phyloP scores from a whole-genome alignment of 2,329 filamentous ascomycete species.

The Sclerotinia spermophila region DNA sequence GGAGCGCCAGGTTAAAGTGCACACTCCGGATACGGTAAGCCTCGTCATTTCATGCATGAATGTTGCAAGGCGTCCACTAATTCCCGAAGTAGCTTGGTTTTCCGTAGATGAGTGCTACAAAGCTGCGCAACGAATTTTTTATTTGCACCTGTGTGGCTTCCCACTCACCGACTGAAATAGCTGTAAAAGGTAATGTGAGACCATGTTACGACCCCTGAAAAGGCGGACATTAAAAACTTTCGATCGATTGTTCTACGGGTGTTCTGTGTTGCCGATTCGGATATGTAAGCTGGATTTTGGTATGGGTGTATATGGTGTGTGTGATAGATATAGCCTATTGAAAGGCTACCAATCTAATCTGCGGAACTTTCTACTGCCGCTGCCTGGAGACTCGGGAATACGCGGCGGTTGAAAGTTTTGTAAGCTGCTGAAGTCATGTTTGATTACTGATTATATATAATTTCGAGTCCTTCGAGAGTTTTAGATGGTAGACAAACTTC shows the following conservation, averaged over 20 bases:
- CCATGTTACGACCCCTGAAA: neutral
- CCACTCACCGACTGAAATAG: conserved; percentile 16
- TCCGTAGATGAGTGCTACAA: neutral
- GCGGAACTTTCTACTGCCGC: conserved; percentile 1
- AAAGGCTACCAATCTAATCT: conserved; percentile 6
- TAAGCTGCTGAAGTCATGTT: neutral
- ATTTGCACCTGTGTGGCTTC: neutral
- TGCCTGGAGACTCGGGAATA: neutral
- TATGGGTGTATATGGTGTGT: neutral
- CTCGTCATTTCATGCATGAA: conserved; percentile 1
- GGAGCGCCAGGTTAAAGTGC: neutral
- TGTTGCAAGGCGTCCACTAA: neutral
- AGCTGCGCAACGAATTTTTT: neutral
- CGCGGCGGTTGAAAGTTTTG: conserved; percentile 1
- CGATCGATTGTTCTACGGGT: conserved; percentile 1
- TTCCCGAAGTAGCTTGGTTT: neutral
- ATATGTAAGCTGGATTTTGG: conserved; percentile 16
- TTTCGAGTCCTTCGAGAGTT: conserved; percentile 7
- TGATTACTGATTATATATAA: conserved; percentile 20
- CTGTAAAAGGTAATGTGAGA: conserved; percentile 3
- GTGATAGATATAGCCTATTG: conserved; percentile 12
- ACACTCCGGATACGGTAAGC: conserved; percentile 8
- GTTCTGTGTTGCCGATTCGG: conserved; percentile 8
- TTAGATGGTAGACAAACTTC: neutral
- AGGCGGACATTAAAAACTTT: conserved; percentile 13